Evolutionary conservation across 1,139 yeast species (phyloP).

Genomic region (Debaryomycetaceae sp.): DNA sequence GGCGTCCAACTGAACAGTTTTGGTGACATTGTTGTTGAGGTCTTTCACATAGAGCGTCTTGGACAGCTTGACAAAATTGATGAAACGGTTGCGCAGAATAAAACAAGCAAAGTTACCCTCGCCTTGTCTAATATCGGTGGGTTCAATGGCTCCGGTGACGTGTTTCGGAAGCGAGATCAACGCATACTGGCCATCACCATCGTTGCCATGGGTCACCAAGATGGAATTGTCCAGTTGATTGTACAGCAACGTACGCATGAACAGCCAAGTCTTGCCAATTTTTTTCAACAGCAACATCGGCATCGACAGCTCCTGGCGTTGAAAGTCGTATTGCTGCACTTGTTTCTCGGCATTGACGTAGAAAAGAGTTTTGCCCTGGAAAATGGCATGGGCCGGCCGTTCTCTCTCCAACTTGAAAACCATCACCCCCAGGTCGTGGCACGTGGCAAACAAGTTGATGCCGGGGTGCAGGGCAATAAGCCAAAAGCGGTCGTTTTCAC

Average conservation of each 20-base stretch:
- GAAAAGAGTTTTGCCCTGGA: slow-evolving; percentile 64
- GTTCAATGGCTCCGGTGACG: slow-evolving; percentile 89
- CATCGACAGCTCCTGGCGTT: slow-evolving; percentile 55
- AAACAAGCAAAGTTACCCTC: slow-evolving; percentile 83
- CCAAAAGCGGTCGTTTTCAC: slow-evolving; percentile 96
- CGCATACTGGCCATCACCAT: slow-evolving; percentile 56
- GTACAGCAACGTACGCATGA: slow-evolving; percentile 79
- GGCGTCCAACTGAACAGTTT: slow-evolving; percentile 71
- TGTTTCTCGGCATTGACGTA: slow-evolving; percentile 84
- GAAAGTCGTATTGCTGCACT: slow-evolving; percentile 74
- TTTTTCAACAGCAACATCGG: slow-evolving; percentile 83
- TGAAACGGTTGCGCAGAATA: slow-evolving; percentile 92
- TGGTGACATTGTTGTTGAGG: slow-evolving; percentile 75
- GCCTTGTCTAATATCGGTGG: slow-evolving; percentile 73
- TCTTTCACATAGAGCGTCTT: slow-evolving; percentile 79
- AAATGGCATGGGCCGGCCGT: slow-evolving; percentile 81
- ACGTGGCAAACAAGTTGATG: slow-evolving; percentile 90
- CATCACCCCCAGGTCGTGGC: slow-evolving; percentile 97
- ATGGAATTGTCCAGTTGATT: slow-evolving; percentile 90
- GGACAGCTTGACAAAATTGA: slow-evolving; percentile 62
- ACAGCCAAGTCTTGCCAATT: slow-evolving; percentile 81
- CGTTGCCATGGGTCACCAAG: slow-evolving; percentile 72
- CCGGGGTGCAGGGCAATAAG: slow-evolving; percentile 82
- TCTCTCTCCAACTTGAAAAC: slow-evolving; percentile 97
- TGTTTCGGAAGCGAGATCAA: slow-evolving; percentile 79